phyloP scores from a whole-genome alignment of 495 filamentous ascomycete species.

The Penicillium coprophilum region DNA sequence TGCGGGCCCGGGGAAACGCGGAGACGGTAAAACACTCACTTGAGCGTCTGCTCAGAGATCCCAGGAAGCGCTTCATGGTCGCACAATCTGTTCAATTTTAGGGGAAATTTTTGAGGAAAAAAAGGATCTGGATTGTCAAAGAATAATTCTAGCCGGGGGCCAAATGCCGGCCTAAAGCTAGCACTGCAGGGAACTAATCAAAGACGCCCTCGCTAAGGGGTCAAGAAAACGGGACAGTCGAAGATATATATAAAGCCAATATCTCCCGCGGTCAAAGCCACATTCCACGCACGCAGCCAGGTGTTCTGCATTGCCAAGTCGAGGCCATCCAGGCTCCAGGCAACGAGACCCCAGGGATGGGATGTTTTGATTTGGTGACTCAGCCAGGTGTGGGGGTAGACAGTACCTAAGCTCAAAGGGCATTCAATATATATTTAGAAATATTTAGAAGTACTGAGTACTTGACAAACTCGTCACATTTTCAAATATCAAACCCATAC shows the following conservation, averaged over 20 bases:
- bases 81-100: not conserved
- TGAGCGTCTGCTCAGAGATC: slow-evolving; percentile 23
- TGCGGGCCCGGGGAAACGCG: slow-evolving; percentile 12
- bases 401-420: not conserved
- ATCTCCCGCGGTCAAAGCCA: slow-evolving; percentile 1
- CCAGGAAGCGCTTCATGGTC: slow-evolving; percentile 23
- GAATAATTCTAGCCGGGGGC: slow-evolving; percentile 3
- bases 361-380: not conserved
- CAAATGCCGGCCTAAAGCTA: slow-evolving; percentile 2
- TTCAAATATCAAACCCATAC: not conserved
- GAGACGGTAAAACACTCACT: slow-evolving; percentile 25
- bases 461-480: not conserved
- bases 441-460: slow-evolving; percentile 3
- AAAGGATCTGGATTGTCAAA: not conserved
- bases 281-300: slow-evolving; percentile 3
- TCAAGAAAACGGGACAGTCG: not conserved
- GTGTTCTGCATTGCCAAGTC: not conserved
- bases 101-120: slow-evolving; percentile 3
- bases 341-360: not conserved
- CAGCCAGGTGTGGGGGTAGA: slow-evolving; percentile 5
- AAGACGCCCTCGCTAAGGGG: slow-evolving; percentile 2
- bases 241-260: not conserved
- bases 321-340: slow-evolving; percentile 8
- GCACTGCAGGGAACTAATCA: slow-evolving; percentile 7
- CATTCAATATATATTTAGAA: not conserved